Evolutionary conservation across 768 basidiomycete species (phyloP), one percentile per base, ranked within the genome.

Genomic region (Rhodotorula paludigena): DNA sequence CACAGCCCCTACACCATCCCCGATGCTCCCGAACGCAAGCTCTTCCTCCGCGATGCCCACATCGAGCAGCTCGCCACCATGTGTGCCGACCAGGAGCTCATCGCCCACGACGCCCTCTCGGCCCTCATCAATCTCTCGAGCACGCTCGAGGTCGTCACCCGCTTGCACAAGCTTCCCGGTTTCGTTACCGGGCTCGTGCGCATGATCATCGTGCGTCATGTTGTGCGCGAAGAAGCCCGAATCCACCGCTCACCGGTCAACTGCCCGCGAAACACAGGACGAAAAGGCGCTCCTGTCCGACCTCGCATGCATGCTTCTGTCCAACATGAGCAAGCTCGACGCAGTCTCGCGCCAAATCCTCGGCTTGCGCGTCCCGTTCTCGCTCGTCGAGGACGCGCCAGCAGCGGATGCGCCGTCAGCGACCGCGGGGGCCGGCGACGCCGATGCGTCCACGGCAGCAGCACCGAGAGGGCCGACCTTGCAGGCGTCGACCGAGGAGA

Each of bases 261-360:
- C 35, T 38, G 57, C 63, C 72, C 69, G 41, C 60, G 25, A 6
- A n/a, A 32, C 47, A 15, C 73, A 97, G 92, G 89, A 92, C 78
- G 88, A 90, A n/a, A 85, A 88, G 67, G 86, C 93, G 16, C 85
- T 88, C 64, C 87, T 97, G 35, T 91, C 92, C 41, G 93, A 97
- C 81, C 85, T 98, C 28, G 91, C 92, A 6, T 84, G 90, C n/a
- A 98, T 98, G 94, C 82, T 97, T 2, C 83, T 98, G 16, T 94
- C 92, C n/a, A 98, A 98, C 80, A 80, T 96, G 41, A 89, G 91
- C 15, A 83, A 88, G 9, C 86, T 89, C 51, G 82, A 88, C 4
- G 78, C 83, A 0, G 83, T 88, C 60, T 87, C 89, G 71, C 80
- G 83, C 16, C 77, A 82, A 14, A 77, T 98, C 15, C 79, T 91